Percentiles rank a stretch among this genome's conserved stretches.
These are phyloP conservation scores for Hemisphaericaspora xylanilytica DNA, from an alignment of 1,139 yeast genomes.

Conservation along the genomic window DNA sequence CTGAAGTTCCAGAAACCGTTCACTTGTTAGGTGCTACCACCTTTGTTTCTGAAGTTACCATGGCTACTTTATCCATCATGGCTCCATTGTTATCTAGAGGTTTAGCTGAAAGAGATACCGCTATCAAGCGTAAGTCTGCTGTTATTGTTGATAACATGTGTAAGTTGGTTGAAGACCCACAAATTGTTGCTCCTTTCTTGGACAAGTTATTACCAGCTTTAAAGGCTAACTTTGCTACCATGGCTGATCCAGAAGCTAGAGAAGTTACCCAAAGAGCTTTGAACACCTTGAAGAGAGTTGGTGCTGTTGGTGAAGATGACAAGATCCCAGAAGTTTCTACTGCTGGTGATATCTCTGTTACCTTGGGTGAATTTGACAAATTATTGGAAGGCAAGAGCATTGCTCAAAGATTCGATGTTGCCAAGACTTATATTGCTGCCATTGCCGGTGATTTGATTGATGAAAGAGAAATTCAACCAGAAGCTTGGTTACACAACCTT, in stretches of 20 bases:
- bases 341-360: slow-evolving; percentile 93
- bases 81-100: slow-evolving; percentile 98
- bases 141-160: slow-evolving; percentile 99
- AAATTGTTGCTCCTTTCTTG: slow-evolving; percentile 99
- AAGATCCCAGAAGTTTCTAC: slow-evolving; percentile 93
- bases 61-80: slow-evolving; percentile 99
- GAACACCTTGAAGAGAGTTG: slow-evolving; percentile 97
- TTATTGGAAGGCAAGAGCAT: slow-evolving; percentile 69
- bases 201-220: slow-evolving; percentile 92
- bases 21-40: slow-evolving; percentile 99
- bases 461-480: slow-evolving; percentile 93
- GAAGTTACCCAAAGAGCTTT: slow-evolving; percentile 96
- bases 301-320: slow-evolving; percentile 90
- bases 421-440: slow-evolving; percentile 82
- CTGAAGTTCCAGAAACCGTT: slow-evolving; percentile 97
- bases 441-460: slow-evolving; percentile 99
- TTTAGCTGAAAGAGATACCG: slow-evolving; percentile 98
- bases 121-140: slow-evolving; percentile 99
- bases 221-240: slow-evolving; percentile 87
- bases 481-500: slow-evolving; percentile 83
- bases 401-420: slow-evolving; percentile 73
- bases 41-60: slow-evolving; percentile 98
- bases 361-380: slow-evolving; percentile 75
- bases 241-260: slow-evolving; percentile 99
- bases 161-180: slow-evolving; percentile 99